Base-by-base conservation (phyloP, 768 basidiomycete genomes). In the Tylopilus vinaceipallidus region DNA sequence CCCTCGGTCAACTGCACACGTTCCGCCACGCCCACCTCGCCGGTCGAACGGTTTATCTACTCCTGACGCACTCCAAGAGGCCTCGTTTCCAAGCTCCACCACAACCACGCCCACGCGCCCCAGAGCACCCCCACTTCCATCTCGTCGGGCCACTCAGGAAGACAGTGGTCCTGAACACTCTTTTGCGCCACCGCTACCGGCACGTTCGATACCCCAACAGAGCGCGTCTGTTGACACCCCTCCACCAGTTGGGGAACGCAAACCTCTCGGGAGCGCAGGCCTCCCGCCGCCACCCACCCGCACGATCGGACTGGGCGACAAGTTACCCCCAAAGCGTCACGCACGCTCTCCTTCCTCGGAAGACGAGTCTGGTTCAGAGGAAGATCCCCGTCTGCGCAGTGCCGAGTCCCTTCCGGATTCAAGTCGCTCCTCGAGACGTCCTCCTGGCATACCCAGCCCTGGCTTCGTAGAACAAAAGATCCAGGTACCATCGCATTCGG, bases 281-380 rank as follows among this genome's bases (percentile, higher is more conserved):
- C 76, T 84, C 20, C 86, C 80, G 0, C 89, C 89, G 0, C 89
- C 89, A 0, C 89, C 89, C 0, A 86, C 82, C 0, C 84, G 89
- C 6, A 84, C 73, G 0, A 89, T 90, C 38, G 86, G 71, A 1
- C 71, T 77, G 0, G 84, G 86, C 1, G 84, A 84, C 56, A 88
- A 81, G 57, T 74, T 89, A 14, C 88, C 89, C 6, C 79, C 84
- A 3, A 63, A 80, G 22, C 78, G 84, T 23, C 76, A 75, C 4
- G 66, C 76, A 1, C 59, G 62, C 2, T 67, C 74, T 0, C 73
- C 75, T 44, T 59, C 69, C 47, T 48, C 79, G 68, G 72, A 70
- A 12, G 78, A 86, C 24, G 83, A 83, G 11, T 81, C 78, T 0
- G 79, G 72, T 2, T 79, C 81, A 14, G 86, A 86, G 40, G 84